Percentiles rank a stretch among this genome's conserved stretches.
Conservation (phyloP, 106 monocot species). For the Posidonia australis region DNA sequence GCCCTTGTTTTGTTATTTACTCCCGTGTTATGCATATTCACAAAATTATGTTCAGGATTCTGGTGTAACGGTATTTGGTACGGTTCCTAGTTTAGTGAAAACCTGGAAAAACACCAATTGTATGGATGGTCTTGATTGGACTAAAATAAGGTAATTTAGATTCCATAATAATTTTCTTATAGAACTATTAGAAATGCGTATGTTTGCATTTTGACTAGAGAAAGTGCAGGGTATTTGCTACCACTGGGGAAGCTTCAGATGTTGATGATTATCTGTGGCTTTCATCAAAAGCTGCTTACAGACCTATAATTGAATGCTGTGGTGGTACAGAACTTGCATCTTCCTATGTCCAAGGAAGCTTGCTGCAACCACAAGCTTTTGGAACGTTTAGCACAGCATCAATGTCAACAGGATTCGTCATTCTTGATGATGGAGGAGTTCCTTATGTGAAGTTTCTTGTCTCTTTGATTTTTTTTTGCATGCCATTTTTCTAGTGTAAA, state of each 20-base stretch:
- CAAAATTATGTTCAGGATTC: conserved; percentile 56
- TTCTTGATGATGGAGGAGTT: conserved; percentile 57
- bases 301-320: conserved; percentile 80
- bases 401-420: conserved; percentile 74
- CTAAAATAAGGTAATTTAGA: conserved; percentile 53
- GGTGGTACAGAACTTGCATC: conserved; percentile 91
- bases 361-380: conserved; percentile 78
- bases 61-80: conserved; percentile 74
- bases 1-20: background rate
- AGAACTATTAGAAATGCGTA: too few relatives aligned
- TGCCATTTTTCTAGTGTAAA: background rate
- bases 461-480: background rate
- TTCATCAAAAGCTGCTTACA: conserved; percentile 60
- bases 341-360: conserved; percentile 58
- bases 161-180: background rate
- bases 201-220: too few relatives aligned
- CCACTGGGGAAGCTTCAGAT: conserved; percentile 84
- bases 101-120: conserved; percentile 79
- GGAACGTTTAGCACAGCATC: conserved; percentile 73
- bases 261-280: conserved; percentile 89
- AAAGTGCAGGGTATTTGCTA: conserved; percentile 40
- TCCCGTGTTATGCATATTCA: background rate
- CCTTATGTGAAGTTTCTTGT: conserved; percentile 50
- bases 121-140: conserved; percentile 83
- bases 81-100: conserved; percentile 83